Base-by-base conservation (phyloP, 2,329 filamentous ascomycete genomes). In the Polytolypa hystricis region DNA sequence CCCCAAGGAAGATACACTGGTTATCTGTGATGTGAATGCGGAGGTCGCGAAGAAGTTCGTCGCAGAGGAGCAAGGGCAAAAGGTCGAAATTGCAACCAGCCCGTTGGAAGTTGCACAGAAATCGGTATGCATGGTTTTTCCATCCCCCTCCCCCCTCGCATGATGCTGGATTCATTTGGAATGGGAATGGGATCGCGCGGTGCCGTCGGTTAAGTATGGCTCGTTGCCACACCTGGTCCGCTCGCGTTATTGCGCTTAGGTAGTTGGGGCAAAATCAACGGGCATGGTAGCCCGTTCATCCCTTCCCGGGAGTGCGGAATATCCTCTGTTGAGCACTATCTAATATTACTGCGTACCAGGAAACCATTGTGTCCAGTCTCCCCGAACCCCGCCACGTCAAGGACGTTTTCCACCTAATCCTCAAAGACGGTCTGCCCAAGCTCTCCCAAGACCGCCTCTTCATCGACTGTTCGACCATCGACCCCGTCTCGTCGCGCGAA, bases 401-500 rank as follows among this genome's bases (percentile, higher is more conserved):
- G 54, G 73, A 73, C 35, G 85, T 94, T 26, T 95, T 86, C 59
- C 66, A 75, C 31, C 71, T 79, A 37, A 86, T 96, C 55, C 67
- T 93, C 30, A 69, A 74, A 31, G 65, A 70, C 2, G 65, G 70
- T 4, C 66, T 79, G 4, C 65, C 71, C 5, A 59, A 58, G 20
- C 52, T 68, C 2, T 64, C 66, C 27, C 71, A 70, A 34, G 66
- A 79, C 40, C 79, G 86, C 26, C 64, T 95, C 40, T 95, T 93
- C 59, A 91, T 98, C 54, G 91, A 98, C 60, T 89, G 83, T 60
- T 96, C 89, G 3, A 98, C 91, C 11, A 96, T 98, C 54, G 91
- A 96, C 60, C 86, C 87, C 0, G 77, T 77, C 20, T 84, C 86
- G 2, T 95, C 87, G 1, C 76, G 76, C 26, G 72, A 77, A 46